Base-by-base conservation (phyloP, 352 stramenopile species). In the Globisporangium nodosum region DNA sequence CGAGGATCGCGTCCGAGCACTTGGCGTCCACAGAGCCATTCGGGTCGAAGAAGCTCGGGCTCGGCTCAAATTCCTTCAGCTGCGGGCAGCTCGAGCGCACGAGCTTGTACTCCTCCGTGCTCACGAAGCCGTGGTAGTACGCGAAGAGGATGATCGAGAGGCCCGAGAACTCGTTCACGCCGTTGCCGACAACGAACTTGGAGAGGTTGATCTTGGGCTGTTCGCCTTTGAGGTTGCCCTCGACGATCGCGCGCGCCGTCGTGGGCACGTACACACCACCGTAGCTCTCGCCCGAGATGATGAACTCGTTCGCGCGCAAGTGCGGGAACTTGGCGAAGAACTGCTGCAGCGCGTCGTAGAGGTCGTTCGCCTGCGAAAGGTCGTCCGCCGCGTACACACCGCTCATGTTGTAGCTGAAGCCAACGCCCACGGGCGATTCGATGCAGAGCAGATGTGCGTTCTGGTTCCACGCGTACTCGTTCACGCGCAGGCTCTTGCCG, bases 241-340 rank as follows among this genome's bases (percentile, higher is more conserved):
- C 66, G 15, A 90, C 62, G 52, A 90, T 87, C 5, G 65, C 71
- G 11, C 74, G 69, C 30, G 76, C 80, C 5, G 76, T 82, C 20
- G 69, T 85, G 0, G 78, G 81, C 16, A 91, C 76, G 61, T 96
- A 96, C 45, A 96, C 62, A 35, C 86, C 86, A 21, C 79, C 86
- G 58, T 90, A 93, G 30, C 68, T 90, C 58, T 93, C 80, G 46
- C 85, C 84, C n/a, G 75, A 76, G 33, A 94, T 72, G 49, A 92
- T 84, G 54, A 95, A 87, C 39, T 94, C 76, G 55, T 95, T 95
- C 12, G 68, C 43, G 6, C 64, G 66, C 6, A 94, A 75, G 56
- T 92, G 81, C 4, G 85, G 76, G 72, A 98, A 98, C 21, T 92
- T 83, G 46, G 39, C 37, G 48, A 88, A 96, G 62, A 98, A 96